A percentile compares a stretch with the other conserved stretches of the same genome.
These are phyloP conservation scores for Suillus hirtellus DNA, from an alignment of 768 basidiomycete genomes.

Conservation along the genomic window DNA sequence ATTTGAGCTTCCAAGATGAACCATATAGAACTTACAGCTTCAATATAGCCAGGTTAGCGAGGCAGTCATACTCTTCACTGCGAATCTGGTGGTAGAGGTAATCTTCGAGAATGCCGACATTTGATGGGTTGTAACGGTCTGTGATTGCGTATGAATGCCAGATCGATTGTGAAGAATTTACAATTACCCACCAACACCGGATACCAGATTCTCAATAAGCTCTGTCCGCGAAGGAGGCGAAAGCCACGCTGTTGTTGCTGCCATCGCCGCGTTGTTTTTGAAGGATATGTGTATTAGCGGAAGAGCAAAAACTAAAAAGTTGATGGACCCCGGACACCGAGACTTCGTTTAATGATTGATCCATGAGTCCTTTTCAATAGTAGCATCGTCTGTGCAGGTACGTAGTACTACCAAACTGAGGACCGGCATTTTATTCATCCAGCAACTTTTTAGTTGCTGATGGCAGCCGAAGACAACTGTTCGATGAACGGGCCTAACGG, in stretches of 20 bases:
- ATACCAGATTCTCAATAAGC: slow-evolving; percentile 88
- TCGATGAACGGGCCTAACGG: neutral
- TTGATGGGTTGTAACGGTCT: slow-evolving; percentile 98
- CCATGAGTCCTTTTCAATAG: neutral
- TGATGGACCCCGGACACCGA: slow-evolving; percentile 15
- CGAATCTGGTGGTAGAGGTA: slow-evolving; percentile 95
- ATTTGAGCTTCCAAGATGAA: slow-evolving; percentile 3
- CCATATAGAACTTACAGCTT: slow-evolving; percentile 64
- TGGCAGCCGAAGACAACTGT: neutral
- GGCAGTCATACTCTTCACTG: slow-evolving; percentile 88
- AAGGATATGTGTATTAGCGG: neutral
- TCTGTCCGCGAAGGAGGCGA: slow-evolving; percentile 78
- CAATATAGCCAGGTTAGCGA: slow-evolving; percentile 92
- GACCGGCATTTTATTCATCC: neutral
- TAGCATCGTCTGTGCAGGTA: neutral
- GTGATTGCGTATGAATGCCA: slow-evolving; percentile 11
- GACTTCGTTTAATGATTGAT: neutral
- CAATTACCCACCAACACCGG: slow-evolving; percentile 75
- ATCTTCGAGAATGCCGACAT: slow-evolving; percentile 91
- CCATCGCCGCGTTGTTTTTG: slow-evolving; percentile 21
- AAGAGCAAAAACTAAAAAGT: slow-evolving; percentile 7
- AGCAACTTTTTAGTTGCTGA: neutral
- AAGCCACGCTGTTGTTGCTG: slow-evolving; percentile 61
- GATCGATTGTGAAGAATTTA: slow-evolving; percentile 2
- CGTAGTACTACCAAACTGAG: neutral